Base-by-base conservation (phyloP, 2,329 filamentous ascomycete species). In the Paracoccidioides lutzii region DNA sequence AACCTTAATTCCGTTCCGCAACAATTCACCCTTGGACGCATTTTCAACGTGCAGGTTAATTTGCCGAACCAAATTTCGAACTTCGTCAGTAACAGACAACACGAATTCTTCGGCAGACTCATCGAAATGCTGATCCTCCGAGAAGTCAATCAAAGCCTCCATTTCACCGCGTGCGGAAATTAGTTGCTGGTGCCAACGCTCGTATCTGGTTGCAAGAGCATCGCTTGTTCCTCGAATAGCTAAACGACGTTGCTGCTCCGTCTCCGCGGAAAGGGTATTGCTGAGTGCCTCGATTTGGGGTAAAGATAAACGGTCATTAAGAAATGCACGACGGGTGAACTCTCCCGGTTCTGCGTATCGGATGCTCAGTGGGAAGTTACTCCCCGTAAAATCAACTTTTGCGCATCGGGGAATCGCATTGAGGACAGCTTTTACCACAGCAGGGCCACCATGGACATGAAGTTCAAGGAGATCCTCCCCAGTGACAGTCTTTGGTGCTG, bases 121-220 rank as follows among this genome's bases (percentile, higher is more conserved):
- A 62, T 97, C 90, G 65, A 98, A 95, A 73, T 97, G 88, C 71
- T 98, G 91, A 65, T 97, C 93, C 69, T 98, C 93, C 0, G 88
- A 87, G 68, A 98, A 98, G 71, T 98, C 93, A 59, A 98, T 97
- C 62, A 98, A 73, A 0, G 93, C 93, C 71, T 98, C 93, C 42
- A 98, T 78, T 72, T 97, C 90, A 8, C 89, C 93, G 1, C 93
- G 82, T 8, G 90, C 90, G 59, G 85, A 78, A 5, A 97, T 75
- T 15, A 98, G 73, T 60, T 83, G 77, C 60, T 81, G 75, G 32
- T 91, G 82, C 93, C 93, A 98, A 8, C 65, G 65, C 62, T 96
- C 90, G 68, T 98, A 98, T 15, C 83, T 82, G 57, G 78, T 77
- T 0, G 88, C 82, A 10, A 96, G 76, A 0, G 77, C 72, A 28